Evolutionary conservation across 2,329 filamentous ascomycete species (phyloP).

Genomic region (Aspergillus carbonarius): DNA sequence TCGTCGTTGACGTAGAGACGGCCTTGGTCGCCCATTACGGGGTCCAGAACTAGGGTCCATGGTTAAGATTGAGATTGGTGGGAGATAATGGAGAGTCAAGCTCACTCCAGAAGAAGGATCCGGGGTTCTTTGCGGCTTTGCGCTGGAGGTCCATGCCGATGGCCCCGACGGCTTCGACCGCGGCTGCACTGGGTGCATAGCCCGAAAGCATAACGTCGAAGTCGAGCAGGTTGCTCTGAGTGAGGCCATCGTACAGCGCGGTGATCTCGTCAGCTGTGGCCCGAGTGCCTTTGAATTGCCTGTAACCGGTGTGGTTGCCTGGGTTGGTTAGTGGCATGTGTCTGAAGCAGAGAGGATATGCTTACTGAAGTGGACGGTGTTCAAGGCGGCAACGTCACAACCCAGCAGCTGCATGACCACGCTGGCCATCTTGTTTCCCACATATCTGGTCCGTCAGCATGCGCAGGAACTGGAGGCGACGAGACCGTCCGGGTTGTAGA

Average conservation of each 20-base stretch:
- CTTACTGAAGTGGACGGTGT: slow-evolving; percentile 97
- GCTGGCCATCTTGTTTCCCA: slow-evolving; percentile 95
- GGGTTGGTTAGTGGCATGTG: slow-evolving; percentile 6
- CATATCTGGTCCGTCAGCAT: slow-evolving; percentile 63
- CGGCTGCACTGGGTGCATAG: slow-evolving; percentile 85
- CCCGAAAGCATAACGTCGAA: slow-evolving; percentile 95
- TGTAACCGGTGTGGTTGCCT: slow-evolving; percentile 96
- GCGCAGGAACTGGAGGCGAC: neutral
- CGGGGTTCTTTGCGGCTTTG: slow-evolving; percentile 61
- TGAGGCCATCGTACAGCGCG: slow-evolving; percentile 80
- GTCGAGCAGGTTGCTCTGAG: slow-evolving; percentile 77
- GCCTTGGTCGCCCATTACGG: slow-evolving; percentile 97
- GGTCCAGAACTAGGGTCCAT: slow-evolving; percentile 69
- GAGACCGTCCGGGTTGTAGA: neutral
- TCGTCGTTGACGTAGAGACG: slow-evolving; percentile 87
- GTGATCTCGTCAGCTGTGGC: slow-evolving; percentile 78
- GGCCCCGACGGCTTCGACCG: slow-evolving; percentile 77
- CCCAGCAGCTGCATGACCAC: slow-evolving; percentile 92
- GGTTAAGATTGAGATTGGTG: slow-evolving; percentile 10
- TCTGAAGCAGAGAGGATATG: slow-evolving; percentile 10
- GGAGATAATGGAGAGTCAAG: neutral
- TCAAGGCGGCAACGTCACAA: slow-evolving; percentile 89
- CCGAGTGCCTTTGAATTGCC: slow-evolving; percentile 80
- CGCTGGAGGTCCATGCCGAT: slow-evolving; percentile 79
- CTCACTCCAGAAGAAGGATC: slow-evolving; percentile 83